phyloP scores from a whole-genome alignment of 495 filamentous ascomycete genomes.

The Schizothecium vesticola region DNA sequence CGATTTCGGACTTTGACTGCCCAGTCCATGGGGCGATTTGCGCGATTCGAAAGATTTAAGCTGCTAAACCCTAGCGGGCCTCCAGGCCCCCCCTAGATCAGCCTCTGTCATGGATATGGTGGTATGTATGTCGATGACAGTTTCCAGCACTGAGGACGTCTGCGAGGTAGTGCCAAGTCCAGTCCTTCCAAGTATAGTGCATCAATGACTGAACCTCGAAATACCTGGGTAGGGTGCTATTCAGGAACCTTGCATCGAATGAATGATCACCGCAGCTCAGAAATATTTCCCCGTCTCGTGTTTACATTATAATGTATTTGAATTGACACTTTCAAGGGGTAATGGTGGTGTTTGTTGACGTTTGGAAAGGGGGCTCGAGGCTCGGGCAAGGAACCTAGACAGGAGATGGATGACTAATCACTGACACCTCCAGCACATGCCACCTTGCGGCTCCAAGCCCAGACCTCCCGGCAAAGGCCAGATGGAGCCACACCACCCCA shows the following conservation, averaged over 20 bases:
- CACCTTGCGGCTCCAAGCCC: not conserved
- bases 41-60: not conserved
- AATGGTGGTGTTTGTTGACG: too few relatives aligned
- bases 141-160: too few relatives aligned
- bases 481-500: not conserved
- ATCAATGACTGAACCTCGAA: too few relatives aligned
- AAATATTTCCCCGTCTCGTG: not conserved
- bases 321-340: not conserved
- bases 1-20: not conserved
- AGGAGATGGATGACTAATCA: too few relatives aligned
- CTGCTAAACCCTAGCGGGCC: not conserved
- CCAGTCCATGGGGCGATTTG: not conserved
- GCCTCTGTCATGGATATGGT: not conserved
- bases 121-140: not conserved
- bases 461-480: not conserved
- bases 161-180: not conserved
- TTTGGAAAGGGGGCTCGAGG: too few relatives aligned
- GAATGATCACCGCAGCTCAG: too few relatives aligned
- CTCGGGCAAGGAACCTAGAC: too few relatives aligned
- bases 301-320: not conserved
- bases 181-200: not conserved
- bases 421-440: not conserved
- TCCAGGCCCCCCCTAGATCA: too few relatives aligned
- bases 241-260: too few relatives aligned
- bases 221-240: too few relatives aligned